Evolutionary conservation across 805 yeast species (phyloP).

Genomic region (Metschnikowia colocasiae): DNA sequence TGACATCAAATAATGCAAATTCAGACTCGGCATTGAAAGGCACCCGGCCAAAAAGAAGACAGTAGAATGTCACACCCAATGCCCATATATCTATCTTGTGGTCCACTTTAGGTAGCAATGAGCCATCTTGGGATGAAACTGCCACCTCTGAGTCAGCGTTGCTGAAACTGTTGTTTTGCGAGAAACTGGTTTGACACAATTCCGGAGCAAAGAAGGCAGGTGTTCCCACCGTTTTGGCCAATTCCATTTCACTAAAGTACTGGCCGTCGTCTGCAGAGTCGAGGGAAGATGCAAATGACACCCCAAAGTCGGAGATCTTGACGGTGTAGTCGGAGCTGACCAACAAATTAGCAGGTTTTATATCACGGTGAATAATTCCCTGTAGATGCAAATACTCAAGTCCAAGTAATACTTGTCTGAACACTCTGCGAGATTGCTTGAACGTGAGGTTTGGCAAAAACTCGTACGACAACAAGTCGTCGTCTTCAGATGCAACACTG

Average conservation of each 20-base stretch:
- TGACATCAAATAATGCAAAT: conserved; percentile 78
- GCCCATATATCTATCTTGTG: conserved; percentile 97
- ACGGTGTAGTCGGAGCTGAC: conserved; percentile 67
- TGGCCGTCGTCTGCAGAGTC: conserved; percentile 43
- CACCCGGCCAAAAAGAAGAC: conserved; percentile 79
- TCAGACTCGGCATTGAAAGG: conserved; percentile 89
- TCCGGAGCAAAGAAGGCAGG: conserved; percentile 93
- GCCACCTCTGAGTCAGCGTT: conserved; percentile 1
- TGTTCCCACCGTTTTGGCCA: conserved; percentile 96
- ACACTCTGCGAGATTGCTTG: conserved; percentile 62
- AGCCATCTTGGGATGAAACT: neutral
- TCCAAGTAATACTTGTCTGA: conserved; percentile 82
- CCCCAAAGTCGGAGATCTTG: conserved; percentile 96
- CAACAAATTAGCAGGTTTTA: conserved; percentile 88
- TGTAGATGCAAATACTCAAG: conserved; percentile 86
- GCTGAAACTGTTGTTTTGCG: neutral
- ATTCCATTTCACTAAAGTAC: conserved; percentile 58
- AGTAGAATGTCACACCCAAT: conserved; percentile 84
- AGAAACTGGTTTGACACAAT: conserved; percentile 57
- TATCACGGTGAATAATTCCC: conserved; percentile 92
- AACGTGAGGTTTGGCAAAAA: conserved; percentile 60
- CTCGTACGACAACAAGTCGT: conserved; percentile 22
- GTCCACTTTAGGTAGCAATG: conserved; percentile 51
- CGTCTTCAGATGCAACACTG: conserved; percentile 16
- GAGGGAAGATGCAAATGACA: conserved; percentile 64